A percentile compares a stretch with the other conserved stretches of the same genome.
Conservation (phyloP, 441 rosid species). For the Mallotus japonicus region DNA sequence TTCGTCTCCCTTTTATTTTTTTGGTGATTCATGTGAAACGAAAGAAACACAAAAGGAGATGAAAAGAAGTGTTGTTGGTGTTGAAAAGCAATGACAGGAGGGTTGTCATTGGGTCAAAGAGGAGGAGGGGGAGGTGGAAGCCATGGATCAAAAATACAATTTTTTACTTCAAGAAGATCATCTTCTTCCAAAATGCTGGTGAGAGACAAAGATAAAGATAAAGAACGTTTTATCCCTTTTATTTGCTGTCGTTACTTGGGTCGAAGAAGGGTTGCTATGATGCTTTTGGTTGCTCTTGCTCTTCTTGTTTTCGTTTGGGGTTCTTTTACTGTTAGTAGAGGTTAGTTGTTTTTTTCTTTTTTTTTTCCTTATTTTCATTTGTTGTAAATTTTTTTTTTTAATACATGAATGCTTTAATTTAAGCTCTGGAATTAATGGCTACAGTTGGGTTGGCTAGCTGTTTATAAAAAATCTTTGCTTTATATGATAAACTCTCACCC, state of each 20-base stretch:
- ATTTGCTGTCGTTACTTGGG: constrained; percentile 51
- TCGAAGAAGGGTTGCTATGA: constrained; percentile 60
- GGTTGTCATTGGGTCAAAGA: constrained; percentile 49
- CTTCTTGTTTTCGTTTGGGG: constrained; percentile 64
- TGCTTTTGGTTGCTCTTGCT: constrained; percentile 56
- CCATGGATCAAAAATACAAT: constrained; percentile 8
- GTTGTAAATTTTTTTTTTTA: not conserved
- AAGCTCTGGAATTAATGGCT: too few species aligned
- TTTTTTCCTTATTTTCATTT: not conserved
- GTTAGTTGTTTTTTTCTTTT: constrained; percentile 30
- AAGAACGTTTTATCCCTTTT: constrained; percentile 51
- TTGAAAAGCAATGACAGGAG: constrained; percentile 70
- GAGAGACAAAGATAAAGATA: constrained; percentile 80
- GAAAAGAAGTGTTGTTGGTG: constrained; percentile 24
- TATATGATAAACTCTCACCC: too few species aligned
- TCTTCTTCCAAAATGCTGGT: constrained; percentile 45
- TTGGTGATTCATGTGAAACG: not conserved
- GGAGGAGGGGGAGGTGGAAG: constrained; percentile 50
- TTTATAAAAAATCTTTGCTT: too few species aligned
- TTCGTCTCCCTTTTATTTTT: too few species aligned
- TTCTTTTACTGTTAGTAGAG: constrained; percentile 61
- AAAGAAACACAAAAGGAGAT: not conserved
- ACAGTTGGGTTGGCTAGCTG: too few species aligned
- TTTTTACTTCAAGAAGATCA: not conserved
- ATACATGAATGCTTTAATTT: too few species aligned